Base-by-base conservation (phyloP, 2,329 filamentous ascomycete genomes). In the Aspergillus ustus region DNA sequence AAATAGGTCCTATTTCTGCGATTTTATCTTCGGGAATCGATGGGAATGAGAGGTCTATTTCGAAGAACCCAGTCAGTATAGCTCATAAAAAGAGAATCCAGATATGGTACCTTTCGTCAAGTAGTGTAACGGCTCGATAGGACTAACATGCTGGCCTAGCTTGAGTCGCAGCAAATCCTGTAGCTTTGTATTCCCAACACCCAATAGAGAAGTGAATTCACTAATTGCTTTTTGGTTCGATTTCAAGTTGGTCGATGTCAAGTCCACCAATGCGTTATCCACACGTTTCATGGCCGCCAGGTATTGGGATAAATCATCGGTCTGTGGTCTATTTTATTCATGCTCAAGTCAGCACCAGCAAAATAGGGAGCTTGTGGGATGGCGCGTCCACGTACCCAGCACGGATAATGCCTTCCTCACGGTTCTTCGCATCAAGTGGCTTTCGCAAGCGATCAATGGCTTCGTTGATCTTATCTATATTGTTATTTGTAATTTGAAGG, bases 401-500 rank as follows among this genome's bases (percentile, higher is more conserved):
- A 57, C 92, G 89, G 72, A 99, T 93, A 65, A 97, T 93, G 58
- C 89, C 88, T 77, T 99, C 95, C 77, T 99, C 95, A 65, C 91
- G 88, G 68, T 91, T 92, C 73, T 95, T 94, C 74, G 93, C 92
- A 75, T 98, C 93, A 63, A 93, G 88, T n/a, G 95, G 94, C 71
- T 96, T 91, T 68, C 92, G 89, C 45, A 98, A 84, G 64, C 89
- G 88, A 64, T 97, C 93, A 69, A 99, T 98, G 19, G 93, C 92
- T 65, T 89, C 85, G 62, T 96, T 87, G 40, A 97, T 88, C 64
- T 87, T 85, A 73, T 98, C 93, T 70, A 98, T 91, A 74, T 99
- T 99, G 67, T 86, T 88, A 67, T 91, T 93, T 40, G 96, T 87
- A n/a, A 89, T 86, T 77, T 98, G 95, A 22, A 98, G 84, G 65